Evolutionary conservation across 2,329 filamentous ascomycete genomes (phyloP), one percentile per base, ranked within the genome.

Genomic region (Samsoniella hepiali): DNA sequence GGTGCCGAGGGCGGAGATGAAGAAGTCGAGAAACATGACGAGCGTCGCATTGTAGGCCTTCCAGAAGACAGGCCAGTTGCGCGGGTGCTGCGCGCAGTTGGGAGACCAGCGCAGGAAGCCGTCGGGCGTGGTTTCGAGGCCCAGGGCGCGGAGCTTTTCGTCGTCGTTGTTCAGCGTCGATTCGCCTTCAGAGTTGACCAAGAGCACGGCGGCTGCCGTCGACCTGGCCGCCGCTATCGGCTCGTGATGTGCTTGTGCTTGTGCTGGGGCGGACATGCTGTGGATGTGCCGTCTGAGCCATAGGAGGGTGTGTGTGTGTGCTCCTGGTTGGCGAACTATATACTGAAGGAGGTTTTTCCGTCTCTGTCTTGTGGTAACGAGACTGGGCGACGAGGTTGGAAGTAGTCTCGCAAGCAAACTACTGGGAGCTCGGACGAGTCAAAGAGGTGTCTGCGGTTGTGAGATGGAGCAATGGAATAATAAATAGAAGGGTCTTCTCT

Each of bases 21-120:
- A 54, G 50, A 54, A 54, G 50, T 54, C 50, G 50, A 54, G 50
- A 54, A 54, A 54, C 32, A 54, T 54, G 32, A 54, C 50, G 32
- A 54, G 32, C 32, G 50, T 38, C 50, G 50, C 50, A 54, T 54
- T 54, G 50, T 54, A 54, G n/a, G 50, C 50, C 50, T 54, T 54
- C 50, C 50, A 54, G 32, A 54, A 38, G 50, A 54, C 31, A 27
- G 50, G 50, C 50, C 50, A 54, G 50, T 54, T 54, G 50, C 50
- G 50, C 32, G 50, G 50, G 32, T 54, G 50, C 50, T 54, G 32
- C 50, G n/a, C 34, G 32, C 50, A 54, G 32, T 54, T 54, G 50
- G 32, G 50, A 54, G 50, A 54, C 50, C 50, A 54, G 50, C 50
- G 50, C 32, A 54, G 32, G 50, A 54, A 54, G 50, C 50, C 50